phyloP scores from a whole-genome alignment of 1,284 basidiomycete species.

The Malassezia sp. region DNA sequence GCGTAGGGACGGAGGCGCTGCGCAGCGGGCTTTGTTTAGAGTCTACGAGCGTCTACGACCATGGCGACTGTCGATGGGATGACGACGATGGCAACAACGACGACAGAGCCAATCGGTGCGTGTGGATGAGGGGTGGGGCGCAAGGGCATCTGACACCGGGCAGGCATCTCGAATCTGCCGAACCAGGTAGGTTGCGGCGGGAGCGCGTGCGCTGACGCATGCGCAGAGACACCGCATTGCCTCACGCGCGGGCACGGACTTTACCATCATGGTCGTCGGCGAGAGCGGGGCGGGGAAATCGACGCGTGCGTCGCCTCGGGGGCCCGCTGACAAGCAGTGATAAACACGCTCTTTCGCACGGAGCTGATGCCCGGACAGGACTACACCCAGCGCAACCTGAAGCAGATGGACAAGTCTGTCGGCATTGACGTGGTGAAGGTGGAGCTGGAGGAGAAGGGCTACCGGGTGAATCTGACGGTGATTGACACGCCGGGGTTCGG shows the following conservation, averaged over 20 bases:
- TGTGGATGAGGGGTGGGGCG: background rate
- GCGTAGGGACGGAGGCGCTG: background rate
- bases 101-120: constrained; percentile 17
- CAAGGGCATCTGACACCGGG: background rate
- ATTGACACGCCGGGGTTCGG: constrained; percentile 98
- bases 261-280: constrained; percentile 99
- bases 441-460: constrained; percentile 87
- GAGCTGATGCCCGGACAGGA: constrained; percentile 86
- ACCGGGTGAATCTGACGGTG: constrained; percentile 97
- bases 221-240: constrained; percentile 51
- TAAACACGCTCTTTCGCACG: constrained; percentile 98
- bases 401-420: constrained; percentile 97
- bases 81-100: constrained; percentile 17
- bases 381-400: constrained; percentile 78
- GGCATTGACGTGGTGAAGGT: constrained; percentile 60
- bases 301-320: constrained; percentile 23
- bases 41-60: background rate
- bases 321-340: constrained; percentile 45
- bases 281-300: constrained; percentile 49
- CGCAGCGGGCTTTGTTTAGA: constrained; percentile 10
- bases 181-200: constrained; percentile 84
- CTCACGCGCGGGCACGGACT: constrained; percentile 89
- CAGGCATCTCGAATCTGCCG: constrained; percentile 74
- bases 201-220: constrained; percentile 3
- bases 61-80: constrained; percentile 16